phyloP scores from a whole-genome alignment of 2,329 filamentous ascomycete species.

The Penicillium sp. region DNA sequence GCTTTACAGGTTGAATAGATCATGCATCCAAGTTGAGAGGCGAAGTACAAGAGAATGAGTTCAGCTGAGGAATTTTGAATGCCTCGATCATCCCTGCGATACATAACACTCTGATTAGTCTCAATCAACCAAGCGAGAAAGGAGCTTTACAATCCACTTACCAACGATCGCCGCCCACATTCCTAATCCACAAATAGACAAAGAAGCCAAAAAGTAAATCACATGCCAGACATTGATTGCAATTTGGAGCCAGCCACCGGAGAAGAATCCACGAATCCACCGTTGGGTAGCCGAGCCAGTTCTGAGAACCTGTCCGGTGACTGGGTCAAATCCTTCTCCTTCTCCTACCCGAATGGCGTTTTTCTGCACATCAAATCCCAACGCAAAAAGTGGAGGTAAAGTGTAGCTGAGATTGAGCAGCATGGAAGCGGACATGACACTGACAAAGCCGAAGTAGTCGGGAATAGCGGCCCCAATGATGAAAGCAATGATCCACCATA shows the following conservation, averaged over 20 bases:
- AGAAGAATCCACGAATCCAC: conserved; percentile 27
- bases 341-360: conserved; percentile 26
- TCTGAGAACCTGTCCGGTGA: conserved; percentile 23
- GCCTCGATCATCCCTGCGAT: conserved; percentile 29
- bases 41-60: conserved; percentile 35
- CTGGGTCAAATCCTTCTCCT: conserved; percentile 30
- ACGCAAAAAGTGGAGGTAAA: conserved; percentile 45
- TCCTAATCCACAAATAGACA: conserved; percentile 31
- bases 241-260: conserved; percentile 24
- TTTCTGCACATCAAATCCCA: conserved; percentile 32
- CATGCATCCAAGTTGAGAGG: conserved; percentile 30
- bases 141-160: conserved; percentile 4
- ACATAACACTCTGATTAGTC: not conserved
- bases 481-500: conserved; percentile 52
- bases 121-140: not conserved
- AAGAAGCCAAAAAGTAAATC: conserved; percentile 28
- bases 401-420: conserved; percentile 55
- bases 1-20: not conserved
- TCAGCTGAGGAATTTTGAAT: conserved; percentile 33
- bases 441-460: conserved; percentile 43
- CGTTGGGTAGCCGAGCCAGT: conserved; percentile 14
- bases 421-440: conserved; percentile 49
- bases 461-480: conserved; percentile 51
- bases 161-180: conserved; percentile 31
- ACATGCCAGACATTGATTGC: conserved; percentile 32